Evolutionary conservation across 1,284 basidiomycete genomes (phyloP), one percentile per base, ranked within the genome.

Genomic region (Boletus semigastroideus): DNA sequence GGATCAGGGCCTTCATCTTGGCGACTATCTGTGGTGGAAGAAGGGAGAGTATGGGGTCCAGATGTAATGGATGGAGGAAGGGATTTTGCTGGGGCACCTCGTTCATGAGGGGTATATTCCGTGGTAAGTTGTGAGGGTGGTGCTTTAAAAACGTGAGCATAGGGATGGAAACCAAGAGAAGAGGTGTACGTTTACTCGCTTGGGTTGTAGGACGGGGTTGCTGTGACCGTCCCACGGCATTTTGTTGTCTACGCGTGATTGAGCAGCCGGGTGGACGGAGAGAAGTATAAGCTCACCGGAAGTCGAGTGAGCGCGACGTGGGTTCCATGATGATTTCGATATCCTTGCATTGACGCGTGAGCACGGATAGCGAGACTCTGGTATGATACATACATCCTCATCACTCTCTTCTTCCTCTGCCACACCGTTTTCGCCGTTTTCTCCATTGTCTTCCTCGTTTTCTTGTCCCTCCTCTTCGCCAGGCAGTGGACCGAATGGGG

Each of bases 31-130:
- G 49, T 44, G 39, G 56, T 52, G 43, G 58, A 49, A 44, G 58
- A 27, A 38, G 65, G 59, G 34, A 48, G 46, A 31, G 65, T 53
- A 31, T 64, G 58, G 16, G 48, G 48, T 28, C 27, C 46, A n/a
- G 67, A 56, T 34, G 66, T 53, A 10, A 62, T 53, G 31, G 69
- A 49, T 47, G 61, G 56, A 46, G 53, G 48, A 16, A 27, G 49
- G 25, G 55, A 43, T 51, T 59, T 65, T 39, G 65, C 61, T 49
- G 72, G 49, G 51, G 72, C 48, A 9, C 84, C 86, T 41, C 92
- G 78, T 53, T 90, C 81, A n/a, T 87, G 83, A 9, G 90, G 91
- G 0, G 87, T 93, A 70, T 96, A 95, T 72, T 96, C 94, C 10
- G 93, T 94, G 17, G 92, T 92, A 49, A 94, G 76, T 53, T 87